Base-by-base conservation (phyloP, 495 filamentous ascomycete genomes). In the Friedmanniomyces simplex region DNA sequence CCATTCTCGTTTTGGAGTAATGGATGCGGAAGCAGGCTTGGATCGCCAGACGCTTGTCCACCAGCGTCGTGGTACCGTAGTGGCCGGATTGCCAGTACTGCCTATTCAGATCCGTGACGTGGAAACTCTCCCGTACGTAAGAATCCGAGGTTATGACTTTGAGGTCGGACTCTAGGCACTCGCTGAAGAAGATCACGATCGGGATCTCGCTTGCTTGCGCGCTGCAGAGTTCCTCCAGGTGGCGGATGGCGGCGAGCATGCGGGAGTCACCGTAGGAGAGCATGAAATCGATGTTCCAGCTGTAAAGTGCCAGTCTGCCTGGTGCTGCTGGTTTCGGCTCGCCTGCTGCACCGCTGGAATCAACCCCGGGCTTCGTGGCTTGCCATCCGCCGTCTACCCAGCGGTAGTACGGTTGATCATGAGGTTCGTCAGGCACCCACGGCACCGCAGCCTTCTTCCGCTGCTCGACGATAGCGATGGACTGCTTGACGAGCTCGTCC, bases 271-370 rank as follows among this genome's bases (percentile, higher is more conserved):
- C 54, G 46, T 66, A 62, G 0, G 68, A 70, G 5, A 68, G 61
- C 65, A 73, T 72, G 61, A 77, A 73, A 52, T 81, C 77, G 56
- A 81, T 76, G 63, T 80, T 80, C 77, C 77, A 79, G 58, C 67
- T 70, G 18, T 63, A 59, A 8, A 69, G 55, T 12, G 54, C 49
- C 5, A 67, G 22, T 11, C 20, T 7, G 48, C 11, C 12, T 12
- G 5, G 20, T 13, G 13, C 10, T 32, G 7, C 4, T 50, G 20
- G 20, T 25, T 50, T 22, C n/a, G n/a, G n/a, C n/a, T n/a, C n/a
- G n/a, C n/a, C n/a, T n/a, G n/a, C n/a, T n/a, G n/a, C n/a, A n/a
- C n/a, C n/a, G n/a, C n/a, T n/a, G n/a, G n/a, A n/a, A n/a, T 50
- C 11, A 6, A 50, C 26, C 20, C 14, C 14, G 10, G 20, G 7